Conservation (phyloP, 2,329 filamentous ascomycete species). For the Colletotrichum eremochloae region DNA sequence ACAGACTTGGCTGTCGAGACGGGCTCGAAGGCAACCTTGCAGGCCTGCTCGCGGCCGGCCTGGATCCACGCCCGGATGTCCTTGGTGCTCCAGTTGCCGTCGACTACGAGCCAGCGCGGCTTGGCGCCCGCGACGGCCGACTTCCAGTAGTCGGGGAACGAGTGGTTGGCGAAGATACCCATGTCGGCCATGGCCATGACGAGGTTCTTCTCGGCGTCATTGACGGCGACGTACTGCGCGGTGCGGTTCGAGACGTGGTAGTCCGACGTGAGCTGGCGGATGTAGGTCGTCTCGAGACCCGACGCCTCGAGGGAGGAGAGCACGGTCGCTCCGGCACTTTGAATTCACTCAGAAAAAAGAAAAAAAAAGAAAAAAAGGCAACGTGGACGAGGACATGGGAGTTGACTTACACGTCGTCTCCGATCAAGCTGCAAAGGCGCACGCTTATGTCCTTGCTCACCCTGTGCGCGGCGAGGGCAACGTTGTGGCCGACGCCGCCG, state of each 20-base stretch:
- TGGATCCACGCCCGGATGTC: conserved; percentile 77
- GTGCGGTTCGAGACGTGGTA: conserved; percentile 73
- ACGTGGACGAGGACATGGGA: not conserved
- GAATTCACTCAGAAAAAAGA: conserved; percentile 14
- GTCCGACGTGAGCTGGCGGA: conserved; percentile 68
- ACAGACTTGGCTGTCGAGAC: conserved; percentile 86
- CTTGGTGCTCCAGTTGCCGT: conserved; percentile 84
- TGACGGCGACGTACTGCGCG: conserved; percentile 92
- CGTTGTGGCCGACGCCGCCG: conserved; percentile 93
- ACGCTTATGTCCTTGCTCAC: conserved; percentile 72
- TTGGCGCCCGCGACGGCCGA: conserved; percentile 67
- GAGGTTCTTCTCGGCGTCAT: conserved; percentile 85
- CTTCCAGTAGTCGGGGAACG: conserved; percentile 70
- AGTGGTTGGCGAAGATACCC: conserved; percentile 78
- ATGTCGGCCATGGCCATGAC: conserved; percentile 97
- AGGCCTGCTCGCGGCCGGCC: conserved; percentile 67
- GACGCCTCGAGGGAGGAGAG: conserved; percentile 73
- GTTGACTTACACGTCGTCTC: conserved; percentile 75
- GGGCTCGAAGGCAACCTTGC: conserved; percentile 85
- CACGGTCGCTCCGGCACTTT: conserved; percentile 79
- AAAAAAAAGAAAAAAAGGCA: not conserved
- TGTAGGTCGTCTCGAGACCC: conserved; percentile 74
- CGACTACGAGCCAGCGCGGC: conserved; percentile 85
- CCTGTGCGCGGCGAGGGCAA: conserved; percentile 85
- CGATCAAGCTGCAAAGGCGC: conserved; percentile 83